Percentiles rank a stretch among this genome's conserved stretches.
phyloP scores from a whole-genome alignment of 768 basidiomycete species.

The Mycena belliarum region DNA sequence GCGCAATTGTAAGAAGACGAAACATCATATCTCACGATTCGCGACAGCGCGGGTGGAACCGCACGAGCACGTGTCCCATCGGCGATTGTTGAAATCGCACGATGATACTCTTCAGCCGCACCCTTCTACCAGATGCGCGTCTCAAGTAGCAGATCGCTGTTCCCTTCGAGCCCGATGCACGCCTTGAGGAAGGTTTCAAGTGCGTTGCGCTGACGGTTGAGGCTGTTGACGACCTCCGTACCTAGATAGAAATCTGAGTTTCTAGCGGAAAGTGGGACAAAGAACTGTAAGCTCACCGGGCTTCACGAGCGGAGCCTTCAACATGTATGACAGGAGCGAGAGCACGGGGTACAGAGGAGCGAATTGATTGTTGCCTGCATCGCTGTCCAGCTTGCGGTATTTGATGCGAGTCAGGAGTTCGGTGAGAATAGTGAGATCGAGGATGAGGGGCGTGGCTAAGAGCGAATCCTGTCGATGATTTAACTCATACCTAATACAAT shows the following conservation, averaged over 20 bases:
- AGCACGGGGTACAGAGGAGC: conserved; percentile 85
- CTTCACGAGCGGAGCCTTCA: conserved; percentile 95
- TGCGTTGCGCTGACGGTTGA: conserved; percentile 92
- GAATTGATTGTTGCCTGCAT: conserved; percentile 58
- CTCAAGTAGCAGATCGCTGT: conserved; percentile 81
- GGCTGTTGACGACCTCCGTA: conserved; percentile 90
- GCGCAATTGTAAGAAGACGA: no score
- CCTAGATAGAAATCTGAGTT: conserved; percentile 34
- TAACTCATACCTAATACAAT: conserved; percentile 1
- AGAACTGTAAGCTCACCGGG: conserved; percentile 36
- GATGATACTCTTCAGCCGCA: no score
- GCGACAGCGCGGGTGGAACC: no score
- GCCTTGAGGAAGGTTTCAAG: conserved; percentile 94
- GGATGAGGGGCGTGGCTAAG: conserved; percentile 91
- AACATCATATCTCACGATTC: no score
- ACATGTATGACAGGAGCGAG: conserved; percentile 93
- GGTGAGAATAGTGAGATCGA: conserved; percentile 89
- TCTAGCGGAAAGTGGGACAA: neutral
- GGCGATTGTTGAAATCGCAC: neutral
- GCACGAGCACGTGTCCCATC: no score
- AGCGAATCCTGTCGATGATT: conserved; percentile 75
- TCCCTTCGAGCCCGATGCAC: conserved; percentile 83
- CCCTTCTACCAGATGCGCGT: conserved; percentile 78
- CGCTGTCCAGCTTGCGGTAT: conserved; percentile 63
- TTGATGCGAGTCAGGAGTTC: conserved; percentile 60